These are phyloP conservation scores for Aspergillus pseudotamarii DNA, from an alignment of 2,329 filamentous ascomycete species.

Conservation along the genomic window DNA sequence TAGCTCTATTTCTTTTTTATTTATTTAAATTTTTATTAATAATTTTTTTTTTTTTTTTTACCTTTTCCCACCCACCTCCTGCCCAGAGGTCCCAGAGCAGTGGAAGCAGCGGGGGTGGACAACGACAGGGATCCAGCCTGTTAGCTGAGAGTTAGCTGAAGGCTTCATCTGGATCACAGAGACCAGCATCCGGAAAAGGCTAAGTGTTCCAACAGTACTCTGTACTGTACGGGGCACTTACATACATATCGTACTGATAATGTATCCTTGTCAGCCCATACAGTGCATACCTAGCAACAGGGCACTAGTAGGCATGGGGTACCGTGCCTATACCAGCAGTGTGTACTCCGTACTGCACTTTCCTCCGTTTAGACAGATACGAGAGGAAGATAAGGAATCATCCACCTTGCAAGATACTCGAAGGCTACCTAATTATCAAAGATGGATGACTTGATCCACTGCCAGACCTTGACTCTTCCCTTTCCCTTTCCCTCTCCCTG, in stretches of 20 bases:
- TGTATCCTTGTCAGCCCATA: not conserved
- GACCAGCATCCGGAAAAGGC: conserved; percentile 8
- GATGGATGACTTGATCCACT: not conserved
- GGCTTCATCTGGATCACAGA: conserved; percentile 13
- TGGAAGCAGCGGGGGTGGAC: conserved; percentile 30
- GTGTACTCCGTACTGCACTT: no score
- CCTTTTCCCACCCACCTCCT: conserved; percentile 12
- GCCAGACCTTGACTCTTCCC: not conserved
- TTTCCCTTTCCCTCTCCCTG: not conserved
- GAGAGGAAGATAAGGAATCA: not conserved
- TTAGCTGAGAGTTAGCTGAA: conserved; percentile 17
- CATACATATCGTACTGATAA: not conserved
- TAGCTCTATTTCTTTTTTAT: not conserved
- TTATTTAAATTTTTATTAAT: not conserved
- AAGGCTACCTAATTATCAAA: not conserved
- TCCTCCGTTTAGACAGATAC: no score
- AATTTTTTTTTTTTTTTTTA: not conserved
- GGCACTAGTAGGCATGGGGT: not conserved
- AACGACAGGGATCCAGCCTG: conserved; percentile 25
- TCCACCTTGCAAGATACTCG: not conserved
- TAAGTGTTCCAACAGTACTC: conserved; percentile 7
- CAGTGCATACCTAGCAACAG: not conserved
- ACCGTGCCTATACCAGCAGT: not conserved
- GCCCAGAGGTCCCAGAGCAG: conserved; percentile 26
- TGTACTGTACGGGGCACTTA: not conserved